Base-by-base conservation (phyloP, 768 basidiomycete species). In the Ramaria sp. region DNA sequence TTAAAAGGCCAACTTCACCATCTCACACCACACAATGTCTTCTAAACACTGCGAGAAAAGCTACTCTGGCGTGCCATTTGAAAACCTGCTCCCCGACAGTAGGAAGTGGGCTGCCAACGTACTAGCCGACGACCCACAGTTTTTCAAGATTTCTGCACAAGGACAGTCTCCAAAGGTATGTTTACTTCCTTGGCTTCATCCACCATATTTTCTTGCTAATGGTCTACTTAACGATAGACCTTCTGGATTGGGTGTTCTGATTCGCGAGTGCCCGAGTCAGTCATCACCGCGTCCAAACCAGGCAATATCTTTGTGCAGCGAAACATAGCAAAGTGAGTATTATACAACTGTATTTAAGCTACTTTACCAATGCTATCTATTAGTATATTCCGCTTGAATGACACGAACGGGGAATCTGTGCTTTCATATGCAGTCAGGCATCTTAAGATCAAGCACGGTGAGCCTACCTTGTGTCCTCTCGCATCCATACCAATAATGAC, bases 171-270 rank as follows among this genome's bases (percentile, higher is more conserved):
- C 47, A 18, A 30, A 34, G 47, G 47, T 48, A 20, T 34, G 42
- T 48, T 6, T 41, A n/a, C n/a, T n/a, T n/a, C n/a, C n/a, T n/a
- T n/a, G n/a, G 39, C 1, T 9, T n/a, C 10, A 5, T 18, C 20
- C 2, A n/a, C 9, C 16, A 41, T 8, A 7, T n/a, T 41, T 34
- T 13, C 32, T 16, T 41, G 39, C 13, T 41, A n/a, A 41, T 16
- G 16, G 20, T 8, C 36, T 18, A 22, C 8, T 41, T n/a, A 41
- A 6, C 16, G 39, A n/a, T 48, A 41, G 39, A 41, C 39, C 39
- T 37, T 51, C 16, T 51, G 50, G 50, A 51, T 51, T 36, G 50
- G 50, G 12, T 51, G 50, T 20, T 51, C 50, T 36, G 37, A 51
- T 36, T 51, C 50, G 12, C 30, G 50, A 37, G 28, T 51, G 16